Percentiles rank a stretch among this genome's conserved stretches.
Conservation (phyloP, 2,329 filamentous ascomycete genomes). For the Pseudocercospora musae region DNA sequence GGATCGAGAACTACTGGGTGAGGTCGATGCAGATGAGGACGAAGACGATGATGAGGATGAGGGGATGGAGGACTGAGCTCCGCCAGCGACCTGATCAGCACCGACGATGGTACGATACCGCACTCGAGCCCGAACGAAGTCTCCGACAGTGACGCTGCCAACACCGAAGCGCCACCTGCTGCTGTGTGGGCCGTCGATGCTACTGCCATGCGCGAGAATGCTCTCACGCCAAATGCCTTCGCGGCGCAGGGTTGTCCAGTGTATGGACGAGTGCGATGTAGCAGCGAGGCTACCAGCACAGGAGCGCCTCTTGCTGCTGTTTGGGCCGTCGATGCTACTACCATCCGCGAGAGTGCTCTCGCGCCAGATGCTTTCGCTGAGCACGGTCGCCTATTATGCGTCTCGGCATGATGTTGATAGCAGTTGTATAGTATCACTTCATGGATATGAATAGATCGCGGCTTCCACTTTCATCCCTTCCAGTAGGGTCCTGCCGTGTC, state of each 20-base stretch:
- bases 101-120: background rate
- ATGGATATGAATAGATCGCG: background rate
- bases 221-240: background rate
- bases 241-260: background rate
- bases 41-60: slow-evolving; percentile 37
- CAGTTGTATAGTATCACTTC: background rate
- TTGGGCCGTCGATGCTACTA: slow-evolving; percentile 1
- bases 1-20: slow-evolving; percentile 38
- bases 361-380: slow-evolving; percentile 3
- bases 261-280: background rate
- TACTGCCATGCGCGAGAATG: background rate
- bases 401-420: background rate
- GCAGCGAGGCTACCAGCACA: background rate
- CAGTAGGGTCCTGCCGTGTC: too few relatives aligned
- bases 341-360: slow-evolving; percentile 1
- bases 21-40: slow-evolving; percentile 38
- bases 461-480: background rate
- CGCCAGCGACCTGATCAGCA: background rate
- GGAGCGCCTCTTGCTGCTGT: background rate
- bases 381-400: background rate
- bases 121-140: background rate
- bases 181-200: background rate
- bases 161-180: background rate
- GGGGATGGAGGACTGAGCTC: slow-evolving; percentile 24
- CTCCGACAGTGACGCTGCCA: background rate